Evolutionary conservation across 2,329 filamentous ascomycete species (phyloP).

Genomic region (Chrysosporium queenslandicum): DNA sequence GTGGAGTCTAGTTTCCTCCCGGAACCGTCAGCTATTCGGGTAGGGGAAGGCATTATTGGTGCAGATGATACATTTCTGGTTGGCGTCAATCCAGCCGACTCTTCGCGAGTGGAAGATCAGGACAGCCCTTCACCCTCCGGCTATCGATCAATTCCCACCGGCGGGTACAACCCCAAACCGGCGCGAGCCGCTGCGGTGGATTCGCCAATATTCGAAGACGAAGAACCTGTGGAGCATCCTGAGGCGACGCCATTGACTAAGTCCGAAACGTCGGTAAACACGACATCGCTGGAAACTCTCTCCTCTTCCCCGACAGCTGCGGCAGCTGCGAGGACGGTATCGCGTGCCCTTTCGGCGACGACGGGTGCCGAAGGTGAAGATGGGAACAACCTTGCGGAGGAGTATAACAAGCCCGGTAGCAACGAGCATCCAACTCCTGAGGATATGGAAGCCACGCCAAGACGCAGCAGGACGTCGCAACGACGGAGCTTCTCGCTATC

Average conservation of each 20-base stretch:
- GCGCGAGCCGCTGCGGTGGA: too few relatives aligned
- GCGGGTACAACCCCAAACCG: conserved; percentile 25
- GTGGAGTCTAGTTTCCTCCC: conserved; percentile 55
- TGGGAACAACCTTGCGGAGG: background rate
- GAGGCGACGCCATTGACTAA: conserved; percentile 11
- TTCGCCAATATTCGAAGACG: conserved; percentile 7
- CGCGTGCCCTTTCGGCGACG: conserved; percentile 29
- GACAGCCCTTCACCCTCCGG: conserved; percentile 17
- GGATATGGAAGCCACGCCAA: conserved; percentile 15
- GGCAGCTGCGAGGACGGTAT: conserved; percentile 34
- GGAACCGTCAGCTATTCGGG: conserved; percentile 40
- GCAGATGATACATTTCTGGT: conserved; percentile 39
- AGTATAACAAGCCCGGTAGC: background rate
- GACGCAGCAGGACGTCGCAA: conserved; percentile 4
- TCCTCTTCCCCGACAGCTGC: conserved; percentile 39
- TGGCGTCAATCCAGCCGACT: conserved; percentile 26
- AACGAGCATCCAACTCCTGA: background rate
- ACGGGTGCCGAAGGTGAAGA: background rate
- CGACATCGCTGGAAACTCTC: conserved; percentile 34
- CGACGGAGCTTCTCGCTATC: conserved; percentile 2
- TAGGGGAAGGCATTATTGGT: conserved; percentile 22
- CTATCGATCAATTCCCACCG: conserved; percentile 18
- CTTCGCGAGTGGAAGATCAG: conserved; percentile 11
- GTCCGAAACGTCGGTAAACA: conserved; percentile 17
- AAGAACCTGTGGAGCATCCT: conserved; percentile 12